Base-by-base conservation (phyloP, 2,329 filamentous ascomycete species). In the Amphichorda felina region DNA sequence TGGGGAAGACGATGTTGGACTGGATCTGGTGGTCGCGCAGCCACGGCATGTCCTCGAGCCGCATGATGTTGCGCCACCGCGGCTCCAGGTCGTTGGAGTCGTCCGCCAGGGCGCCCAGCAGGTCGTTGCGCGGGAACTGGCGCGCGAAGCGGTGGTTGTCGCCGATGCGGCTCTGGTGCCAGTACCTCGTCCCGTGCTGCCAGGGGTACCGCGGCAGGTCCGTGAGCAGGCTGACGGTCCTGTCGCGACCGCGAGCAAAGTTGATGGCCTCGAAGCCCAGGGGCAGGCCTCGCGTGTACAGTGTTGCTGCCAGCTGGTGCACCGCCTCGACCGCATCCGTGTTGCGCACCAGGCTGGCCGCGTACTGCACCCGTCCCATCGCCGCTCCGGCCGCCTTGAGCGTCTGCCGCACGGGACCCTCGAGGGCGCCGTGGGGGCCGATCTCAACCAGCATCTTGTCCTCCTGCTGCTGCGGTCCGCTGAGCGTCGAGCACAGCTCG, bases 11-110 rank as follows among this genome's bases (percentile, higher is more conserved):
- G 3, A 61, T 64, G 21, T 72, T 50, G 9, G 64, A 70, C 43
- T 77, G 70, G 50, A 79, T 68, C 37, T 55, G 56, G 53, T 78
- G 75, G 43, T 76, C 68, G 66, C 19, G 38, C 36, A 36, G 57
- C 59, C 76, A 79, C 2, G 77, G 69, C 0, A 70, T 45, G 38
- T 70, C 64, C 27, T 68, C 63, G 1, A 63, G 43, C 9, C 57
- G 56, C 21, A 71, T 45, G 17, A 64, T 56, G 38, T 67, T 69
- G 26, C 66, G 55, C 68, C 68, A 72, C 1, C 54, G 61, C 0
- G 64, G 64, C 43, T 68, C 62, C 3, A 60, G 42, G 8, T 64
- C 60, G 33, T 53, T 66, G 11, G 56, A 66, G 31, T 58, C 58
- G 39, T 62, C 57, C 9, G 60, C 61, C 17, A 61, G 45, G 2